Percentiles rank a stretch among this genome's conserved stretches.
Evolutionary conservation across 495 filamentous ascomycete genomes (phyloP).

Genomic region (Penicillium argentinense): DNA sequence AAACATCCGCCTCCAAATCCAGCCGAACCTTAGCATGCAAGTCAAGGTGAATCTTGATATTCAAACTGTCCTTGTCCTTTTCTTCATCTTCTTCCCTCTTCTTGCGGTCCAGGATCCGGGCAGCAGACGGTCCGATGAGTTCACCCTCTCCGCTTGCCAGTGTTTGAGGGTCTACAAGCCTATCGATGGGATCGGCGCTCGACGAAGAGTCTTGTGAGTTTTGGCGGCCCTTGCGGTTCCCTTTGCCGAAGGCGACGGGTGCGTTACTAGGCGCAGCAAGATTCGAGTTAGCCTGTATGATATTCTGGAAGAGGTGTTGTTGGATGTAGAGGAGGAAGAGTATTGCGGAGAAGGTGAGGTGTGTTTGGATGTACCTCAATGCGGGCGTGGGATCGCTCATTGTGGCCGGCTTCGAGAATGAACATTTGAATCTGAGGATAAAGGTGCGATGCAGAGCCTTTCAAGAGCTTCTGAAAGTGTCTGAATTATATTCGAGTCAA

Average conservation of each 20-base stretch:
- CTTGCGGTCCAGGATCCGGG: constrained; percentile 2
- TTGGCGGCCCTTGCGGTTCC: background rate
- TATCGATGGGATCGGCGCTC: background rate
- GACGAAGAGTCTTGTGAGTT: background rate
- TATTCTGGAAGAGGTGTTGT: background rate
- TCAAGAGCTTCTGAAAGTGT: too few species aligned
- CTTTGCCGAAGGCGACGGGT: background rate
- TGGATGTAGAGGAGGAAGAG: too few species aligned
- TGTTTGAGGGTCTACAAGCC: background rate
- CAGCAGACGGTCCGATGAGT: background rate
- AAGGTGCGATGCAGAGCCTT: too few species aligned
- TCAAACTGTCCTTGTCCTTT: constrained; percentile 7
- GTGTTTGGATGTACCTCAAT: constrained; percentile 5
- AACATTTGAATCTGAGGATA: too few species aligned
- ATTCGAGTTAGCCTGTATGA: constrained; percentile 6
- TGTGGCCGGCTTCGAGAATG: too few species aligned
- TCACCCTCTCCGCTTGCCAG: constrained; percentile 2
- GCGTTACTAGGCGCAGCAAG: too few species aligned
- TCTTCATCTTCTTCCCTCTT: constrained; percentile 3
- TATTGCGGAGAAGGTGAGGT: constrained; percentile 1
- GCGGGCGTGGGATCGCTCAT: background rate
- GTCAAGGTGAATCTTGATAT: constrained; percentile 15
- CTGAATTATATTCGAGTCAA: too few species aligned
- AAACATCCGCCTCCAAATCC: constrained; percentile 14
- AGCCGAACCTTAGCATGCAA: constrained; percentile 15